Conservation (phyloP, 2,329 filamentous ascomycete species). For the Aspergillus uvarum region DNA sequence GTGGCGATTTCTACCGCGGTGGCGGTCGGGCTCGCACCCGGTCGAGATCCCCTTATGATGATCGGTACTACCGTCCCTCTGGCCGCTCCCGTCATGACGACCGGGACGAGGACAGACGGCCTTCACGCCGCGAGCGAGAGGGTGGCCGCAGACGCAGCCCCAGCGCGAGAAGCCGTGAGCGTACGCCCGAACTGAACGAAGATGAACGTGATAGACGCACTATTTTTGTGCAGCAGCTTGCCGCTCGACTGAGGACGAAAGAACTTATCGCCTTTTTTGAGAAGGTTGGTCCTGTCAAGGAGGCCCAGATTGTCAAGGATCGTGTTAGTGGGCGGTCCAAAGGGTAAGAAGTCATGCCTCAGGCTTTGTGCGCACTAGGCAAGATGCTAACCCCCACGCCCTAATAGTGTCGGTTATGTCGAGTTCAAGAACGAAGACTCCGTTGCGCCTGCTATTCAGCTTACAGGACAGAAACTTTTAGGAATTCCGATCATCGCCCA, state of each 20-base stretch:
- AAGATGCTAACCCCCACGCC: constrained; percentile 11
- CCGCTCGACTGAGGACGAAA: constrained; percentile 85
- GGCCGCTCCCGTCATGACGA: constrained; percentile 52
- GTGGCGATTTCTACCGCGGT: constrained; percentile 71
- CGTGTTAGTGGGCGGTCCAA: constrained; percentile 95
- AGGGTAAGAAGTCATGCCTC: constrained; percentile 66
- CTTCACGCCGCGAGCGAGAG: constrained; percentile 53
- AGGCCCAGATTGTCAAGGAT: constrained; percentile 98
- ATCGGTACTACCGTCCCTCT: constrained; percentile 55
- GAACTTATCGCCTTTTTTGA: constrained; percentile 95
- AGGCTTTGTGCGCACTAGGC: constrained; percentile 7
- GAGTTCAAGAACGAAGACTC: constrained; percentile 97
- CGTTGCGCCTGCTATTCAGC: constrained; percentile 87
- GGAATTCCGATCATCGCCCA: constrained; percentile 98
- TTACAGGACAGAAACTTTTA: constrained; percentile 97
- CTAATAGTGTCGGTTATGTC: constrained; percentile 87
- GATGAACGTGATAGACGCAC: constrained; percentile 96
- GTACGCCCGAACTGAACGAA: constrained; percentile 72
- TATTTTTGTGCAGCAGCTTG: constrained; percentile 97
- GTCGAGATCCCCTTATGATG: constrained; percentile 68
- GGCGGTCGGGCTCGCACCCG: constrained; percentile 65
- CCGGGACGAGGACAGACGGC: constrained; percentile 47
- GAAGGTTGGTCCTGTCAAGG: constrained; percentile 89
- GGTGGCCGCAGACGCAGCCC: constrained; percentile 44
- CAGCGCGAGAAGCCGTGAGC: constrained; percentile 41